Evolutionary conservation across 1,284 basidiomycete species (phyloP), one percentile per base, ranked within the genome.

Genomic region (Pseudozyma tsukubaensis): DNA sequence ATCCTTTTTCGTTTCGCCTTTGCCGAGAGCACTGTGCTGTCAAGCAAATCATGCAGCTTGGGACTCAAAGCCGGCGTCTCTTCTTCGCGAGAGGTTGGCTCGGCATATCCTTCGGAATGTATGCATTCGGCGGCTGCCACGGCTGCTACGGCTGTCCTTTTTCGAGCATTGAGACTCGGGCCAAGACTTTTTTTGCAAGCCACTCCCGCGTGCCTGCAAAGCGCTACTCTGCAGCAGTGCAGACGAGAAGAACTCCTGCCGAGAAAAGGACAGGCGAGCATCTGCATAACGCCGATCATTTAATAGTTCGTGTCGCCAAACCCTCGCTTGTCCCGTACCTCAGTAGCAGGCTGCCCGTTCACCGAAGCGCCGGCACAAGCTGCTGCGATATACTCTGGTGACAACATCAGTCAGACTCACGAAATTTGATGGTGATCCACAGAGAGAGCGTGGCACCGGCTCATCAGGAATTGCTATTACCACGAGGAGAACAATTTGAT

Each of bases 141-240:
- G 45, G 19, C 24, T 29, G 3, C 24, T 29, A 29, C 24, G 6
- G 24, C 24, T 29, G 3, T 3, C 24, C 24, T 29, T 29, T 48
- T 59, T 40, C 39, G 56, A 44, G 35, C 39, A 39, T 9, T n/a
- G n/a, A 45, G 48, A 47, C n/a, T 56, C 59, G 52, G 58, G 53
- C 48, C 59, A 51, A 50, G 59, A 50, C 42, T 47, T 37, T 50
- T 40, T 11, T 37, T 19, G 19, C 50, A 32, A 42, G 37, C 21
- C 45, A 24, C 45, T 48, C 19, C 45, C 24, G 24, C 24, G 24
- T 29, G 6, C 24, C 24, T 29, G 3, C 37, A 39, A 12, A 39
- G 37, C 37, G 8, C 16, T 39, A 39, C 12, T n/a, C 37, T 39
- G 37, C 37, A 39, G 3, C 24, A 29, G 24, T 29, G 24, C 24